A percentile compares a stretch with the other conserved stretches of the same genome.
phyloP scores from a whole-genome alignment of 495 filamentous ascomycete genomes.

The Staphylotrichum longicolle region DNA sequence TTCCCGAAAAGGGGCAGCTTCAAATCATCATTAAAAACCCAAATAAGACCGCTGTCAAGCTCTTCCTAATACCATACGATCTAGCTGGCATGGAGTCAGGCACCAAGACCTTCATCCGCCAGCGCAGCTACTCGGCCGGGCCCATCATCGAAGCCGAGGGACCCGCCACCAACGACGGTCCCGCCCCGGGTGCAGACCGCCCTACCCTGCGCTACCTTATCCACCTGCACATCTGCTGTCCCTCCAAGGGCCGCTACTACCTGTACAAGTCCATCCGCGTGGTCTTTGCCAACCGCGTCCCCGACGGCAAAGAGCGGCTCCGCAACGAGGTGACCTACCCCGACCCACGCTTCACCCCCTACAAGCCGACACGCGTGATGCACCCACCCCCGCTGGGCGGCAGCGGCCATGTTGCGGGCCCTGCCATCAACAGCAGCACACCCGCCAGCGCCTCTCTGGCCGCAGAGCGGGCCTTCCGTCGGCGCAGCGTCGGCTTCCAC shows the following conservation, averaged over 20 bases:
- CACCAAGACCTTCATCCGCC: slow-evolving; percentile 94
- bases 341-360: slow-evolving; percentile 81
- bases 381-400: slow-evolving; percentile 30
- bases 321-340: slow-evolving; percentile 88
- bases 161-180: slow-evolving; percentile 20
- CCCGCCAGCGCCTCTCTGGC: slow-evolving; percentile 42
- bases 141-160: slow-evolving; percentile 63
- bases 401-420: slow-evolving; percentile 9
- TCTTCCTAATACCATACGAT: slow-evolving; percentile 95
- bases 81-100: slow-evolving; percentile 92
- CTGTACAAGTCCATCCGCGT: slow-evolving; percentile 90
- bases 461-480: slow-evolving; percentile 55
- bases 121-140: slow-evolving; percentile 89
- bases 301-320: slow-evolving; percentile 92
- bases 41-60: slow-evolving; percentile 92
- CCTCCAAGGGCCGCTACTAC: slow-evolving; percentile 79
- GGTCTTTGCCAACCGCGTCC: slow-evolving; percentile 96
- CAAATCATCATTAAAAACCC: slow-evolving; percentile 98
- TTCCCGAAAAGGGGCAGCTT: slow-evolving; percentile 90
- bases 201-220: slow-evolving; percentile 86
- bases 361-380: slow-evolving; percentile 64
- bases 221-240: slow-evolving; percentile 90
- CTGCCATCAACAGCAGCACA: slow-evolving; percentile 21
- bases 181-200: slow-evolving; percentile 53
- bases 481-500: slow-evolving; percentile 54